These are phyloP conservation scores for Trichocladium uniseriatum DNA, from an alignment of 495 filamentous ascomycete species.

Conservation along the genomic window DNA sequence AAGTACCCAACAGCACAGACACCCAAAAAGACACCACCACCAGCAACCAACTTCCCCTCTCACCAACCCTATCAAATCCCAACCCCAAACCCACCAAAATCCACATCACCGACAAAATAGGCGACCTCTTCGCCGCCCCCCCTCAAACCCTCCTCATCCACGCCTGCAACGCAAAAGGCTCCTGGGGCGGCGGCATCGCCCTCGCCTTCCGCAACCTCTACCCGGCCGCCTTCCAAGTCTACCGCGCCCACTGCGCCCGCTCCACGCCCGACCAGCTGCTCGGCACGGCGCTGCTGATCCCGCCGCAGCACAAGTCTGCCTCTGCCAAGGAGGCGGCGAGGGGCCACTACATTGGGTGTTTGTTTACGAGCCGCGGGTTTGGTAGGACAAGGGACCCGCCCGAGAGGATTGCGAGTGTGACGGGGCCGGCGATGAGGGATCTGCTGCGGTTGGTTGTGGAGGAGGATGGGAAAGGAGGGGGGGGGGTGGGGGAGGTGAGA, in stretches of 20 bases:
- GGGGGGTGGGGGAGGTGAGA: constrained; percentile 13
- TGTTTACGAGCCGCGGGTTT: constrained; percentile 19
- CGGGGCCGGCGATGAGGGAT: constrained; percentile 14
- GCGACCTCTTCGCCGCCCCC: constrained; percentile 23
- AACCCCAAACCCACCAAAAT: neutral
- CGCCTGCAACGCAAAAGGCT: constrained; percentile 22
- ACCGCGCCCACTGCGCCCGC: constrained; percentile 15
- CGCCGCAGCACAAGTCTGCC: constrained; percentile 1
- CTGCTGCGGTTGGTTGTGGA: constrained; percentile 16
- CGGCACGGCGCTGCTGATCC: constrained; percentile 20
- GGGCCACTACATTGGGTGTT: constrained; percentile 23
- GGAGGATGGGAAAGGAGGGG: neutral
- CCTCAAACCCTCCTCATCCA: constrained; percentile 22
- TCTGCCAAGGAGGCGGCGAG: neutral
- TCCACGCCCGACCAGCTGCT: constrained; percentile 6
- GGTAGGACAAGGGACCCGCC: constrained; percentile 13
- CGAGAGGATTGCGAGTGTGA: constrained; percentile 10
- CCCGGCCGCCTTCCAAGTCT: constrained; percentile 14
- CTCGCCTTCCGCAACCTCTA: constrained; percentile 14
- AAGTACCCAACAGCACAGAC: neutral
- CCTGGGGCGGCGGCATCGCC: constrained; percentile 22
- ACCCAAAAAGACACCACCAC: neutral
- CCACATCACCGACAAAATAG: constrained; percentile 7
- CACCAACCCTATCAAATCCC: neutral
- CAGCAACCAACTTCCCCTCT: neutral